Evolutionary conservation across 768 basidiomycete genomes (phyloP).

Genomic region (Tulasnella calospora): DNA sequence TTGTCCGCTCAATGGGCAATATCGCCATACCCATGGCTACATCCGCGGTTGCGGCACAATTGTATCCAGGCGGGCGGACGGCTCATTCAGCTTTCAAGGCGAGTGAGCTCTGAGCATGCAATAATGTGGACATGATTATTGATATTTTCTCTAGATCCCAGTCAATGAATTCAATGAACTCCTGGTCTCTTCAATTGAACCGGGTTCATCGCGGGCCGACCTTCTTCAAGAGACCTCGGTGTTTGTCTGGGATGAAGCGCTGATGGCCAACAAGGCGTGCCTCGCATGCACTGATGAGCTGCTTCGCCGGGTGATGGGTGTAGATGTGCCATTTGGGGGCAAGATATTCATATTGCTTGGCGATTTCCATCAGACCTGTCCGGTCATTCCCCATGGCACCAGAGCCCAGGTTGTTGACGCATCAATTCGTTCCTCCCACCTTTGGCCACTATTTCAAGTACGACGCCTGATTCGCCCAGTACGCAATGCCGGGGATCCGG

Average conservation of each 20-base stretch:
- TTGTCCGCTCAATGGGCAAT: conserved; percentile 32
- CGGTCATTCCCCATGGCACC: conserved; percentile 38
- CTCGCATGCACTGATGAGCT: conserved; percentile 39
- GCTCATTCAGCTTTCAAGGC: conserved; percentile 49
- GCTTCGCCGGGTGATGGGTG: conserved; percentile 34
- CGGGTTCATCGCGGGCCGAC: conserved; percentile 34
- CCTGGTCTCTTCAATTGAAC: conserved; percentile 37
- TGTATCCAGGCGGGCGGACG: conserved; percentile 45
- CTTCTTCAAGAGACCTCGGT: conserved; percentile 36
- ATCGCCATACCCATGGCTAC: conserved; percentile 41
- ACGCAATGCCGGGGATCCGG: conserved; percentile 39
- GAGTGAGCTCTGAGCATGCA: not conserved
- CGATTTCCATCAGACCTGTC: conserved; percentile 43
- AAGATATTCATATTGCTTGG: conserved; percentile 40
- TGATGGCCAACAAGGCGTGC: conserved; percentile 40
- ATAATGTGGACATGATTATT: not conserved
- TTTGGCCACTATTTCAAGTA: conserved; percentile 38
- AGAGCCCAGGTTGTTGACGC: conserved; percentile 35
- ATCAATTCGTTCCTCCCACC: conserved; percentile 38
- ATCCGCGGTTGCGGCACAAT: conserved; percentile 44
- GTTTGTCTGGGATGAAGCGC: conserved; percentile 45
- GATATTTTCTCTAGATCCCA: conserved; percentile 32
- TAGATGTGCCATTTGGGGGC: conserved; percentile 38
- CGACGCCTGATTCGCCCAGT: conserved; percentile 36
- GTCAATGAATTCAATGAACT: conserved; percentile 35